phyloP scores from a whole-genome alignment of 2,329 filamentous ascomycete genomes.

The Phoma herbarum region DNA sequence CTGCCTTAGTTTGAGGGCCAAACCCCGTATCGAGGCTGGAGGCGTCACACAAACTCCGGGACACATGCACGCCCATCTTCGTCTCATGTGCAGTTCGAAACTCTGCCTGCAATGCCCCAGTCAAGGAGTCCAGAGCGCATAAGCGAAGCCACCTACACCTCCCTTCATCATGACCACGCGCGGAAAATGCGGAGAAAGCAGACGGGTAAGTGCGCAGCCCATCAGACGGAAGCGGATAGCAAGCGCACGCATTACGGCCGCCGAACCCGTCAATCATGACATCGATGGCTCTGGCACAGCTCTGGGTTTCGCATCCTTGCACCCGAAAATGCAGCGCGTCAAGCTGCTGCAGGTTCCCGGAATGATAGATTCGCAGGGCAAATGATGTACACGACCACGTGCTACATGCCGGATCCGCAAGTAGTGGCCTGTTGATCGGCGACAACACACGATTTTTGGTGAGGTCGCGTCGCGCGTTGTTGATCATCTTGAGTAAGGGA shows the following conservation, averaged over 20 bases:
- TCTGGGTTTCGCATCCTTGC: conserved; percentile 5
- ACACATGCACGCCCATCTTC: neutral
- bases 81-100: neutral
- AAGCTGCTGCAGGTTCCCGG: conserved; percentile 18
- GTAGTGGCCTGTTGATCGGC: conserved; percentile 5
- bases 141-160: conserved; percentile 1
- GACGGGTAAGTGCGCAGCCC: neutral
- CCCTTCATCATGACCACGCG: neutral
- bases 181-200: neutral
- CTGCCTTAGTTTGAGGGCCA: conserved; percentile 1
- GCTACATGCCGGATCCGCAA: conserved; percentile 13
- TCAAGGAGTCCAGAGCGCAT: neutral
- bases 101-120: neutral
- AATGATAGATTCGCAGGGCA: conserved; percentile 19
- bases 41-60: neutral
- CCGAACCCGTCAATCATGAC: conserved; percentile 1
- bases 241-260: neutral
- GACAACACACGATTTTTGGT: neutral
- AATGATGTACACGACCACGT: conserved; percentile 18
- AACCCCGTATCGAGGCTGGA: conserved; percentile 13
- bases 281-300: too few species aligned
- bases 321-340: neutral
- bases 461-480: conserved; percentile 4
- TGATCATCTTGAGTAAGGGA: conserved; percentile 3
- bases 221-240: neutral